These are phyloP conservation scores for Phytophthora uliginosa DNA, from an alignment of 352 stramenopile genomes.

Conservation along the genomic window DNA sequence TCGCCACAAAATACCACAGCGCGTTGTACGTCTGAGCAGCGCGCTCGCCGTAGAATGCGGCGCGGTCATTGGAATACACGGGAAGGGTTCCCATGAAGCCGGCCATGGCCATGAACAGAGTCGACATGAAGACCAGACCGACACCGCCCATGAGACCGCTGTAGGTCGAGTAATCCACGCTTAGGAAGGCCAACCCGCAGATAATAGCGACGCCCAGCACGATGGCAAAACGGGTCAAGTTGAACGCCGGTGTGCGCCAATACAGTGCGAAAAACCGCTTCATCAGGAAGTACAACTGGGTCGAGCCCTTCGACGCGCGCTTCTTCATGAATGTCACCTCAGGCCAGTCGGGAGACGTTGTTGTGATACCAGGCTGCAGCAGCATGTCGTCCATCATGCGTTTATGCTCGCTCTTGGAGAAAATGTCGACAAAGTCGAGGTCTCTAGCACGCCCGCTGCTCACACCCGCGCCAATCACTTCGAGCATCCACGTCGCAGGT, in stretches of 20 bases:
- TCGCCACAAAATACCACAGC: constrained; percentile 29
- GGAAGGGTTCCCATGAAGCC: constrained; percentile 60
- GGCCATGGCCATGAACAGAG: constrained; percentile 77
- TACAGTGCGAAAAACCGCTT: constrained; percentile 40
- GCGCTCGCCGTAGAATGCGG: constrained; percentile 26
- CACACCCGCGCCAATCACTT: constrained; percentile 43
- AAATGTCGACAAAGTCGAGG: constrained; percentile 40
- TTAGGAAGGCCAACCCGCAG: constrained; percentile 24
- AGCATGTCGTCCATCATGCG: constrained; percentile 23
- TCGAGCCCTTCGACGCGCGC: constrained; percentile 26
- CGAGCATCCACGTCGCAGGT: constrained; percentile 30
- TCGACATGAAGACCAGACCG: constrained; percentile 77
- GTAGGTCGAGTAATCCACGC: constrained; percentile 33
- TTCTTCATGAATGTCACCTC: constrained; percentile 40
- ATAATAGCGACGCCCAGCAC: constrained; percentile 26
- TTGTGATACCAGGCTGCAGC: constrained; percentile 22
- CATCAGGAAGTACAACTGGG: constrained; percentile 50
- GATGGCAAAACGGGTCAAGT: constrained; percentile 42
- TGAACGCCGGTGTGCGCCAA: constrained; percentile 70
- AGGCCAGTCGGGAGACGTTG: constrained; percentile 11
- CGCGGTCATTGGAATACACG: constrained; percentile 16
- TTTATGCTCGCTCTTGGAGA: constrained; percentile 32
- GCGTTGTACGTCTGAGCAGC: constrained; percentile 25
- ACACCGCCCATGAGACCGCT: constrained; percentile 18
- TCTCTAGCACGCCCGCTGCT: constrained; percentile 71